phyloP scores from a whole-genome alignment of 805 yeast genomes.

The Nakazawaea ishiwadae region DNA sequence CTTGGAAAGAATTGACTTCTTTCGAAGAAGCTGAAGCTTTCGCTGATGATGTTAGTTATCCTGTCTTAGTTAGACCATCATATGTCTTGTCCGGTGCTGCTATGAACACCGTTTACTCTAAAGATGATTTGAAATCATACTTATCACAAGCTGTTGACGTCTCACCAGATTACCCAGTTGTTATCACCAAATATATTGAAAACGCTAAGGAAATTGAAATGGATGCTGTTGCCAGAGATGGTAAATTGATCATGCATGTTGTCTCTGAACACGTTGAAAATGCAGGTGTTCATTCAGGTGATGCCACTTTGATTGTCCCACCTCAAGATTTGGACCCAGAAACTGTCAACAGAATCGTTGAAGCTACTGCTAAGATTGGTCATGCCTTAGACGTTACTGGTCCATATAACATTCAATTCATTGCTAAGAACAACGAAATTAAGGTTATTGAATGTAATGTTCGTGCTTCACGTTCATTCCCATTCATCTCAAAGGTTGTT shows the following conservation, averaged over 20 bases:
- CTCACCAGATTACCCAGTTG: conserved; percentile 97
- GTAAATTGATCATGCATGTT: conserved; percentile 93
- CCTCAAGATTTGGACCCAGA: conserved; percentile 93
- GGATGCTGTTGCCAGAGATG: conserved; percentile 97
- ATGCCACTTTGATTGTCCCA: conserved; percentile 95
- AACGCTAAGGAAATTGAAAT: conserved; percentile 97
- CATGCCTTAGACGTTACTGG: conserved; percentile 94
- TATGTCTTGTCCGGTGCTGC: conserved; percentile 98
- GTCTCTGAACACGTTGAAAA: conserved; percentile 98
- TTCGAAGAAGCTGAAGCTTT: conserved; percentile 88
- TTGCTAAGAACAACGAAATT: conserved; percentile 91
- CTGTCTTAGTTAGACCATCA: conserved; percentile 96
- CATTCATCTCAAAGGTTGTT: conserved; percentile 95
- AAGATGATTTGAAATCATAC: conserved; percentile 82
- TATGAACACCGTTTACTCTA: conserved; percentile 92
- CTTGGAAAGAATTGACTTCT: conserved; percentile 97
- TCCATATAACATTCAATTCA: conserved; percentile 95
- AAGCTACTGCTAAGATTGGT: conserved; percentile 94
- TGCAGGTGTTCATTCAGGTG: conserved; percentile 99
- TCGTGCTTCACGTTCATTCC: conserved; percentile 99
- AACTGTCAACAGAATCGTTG: conserved; percentile 86
- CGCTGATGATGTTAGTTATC: conserved; percentile 87
- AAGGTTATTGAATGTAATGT: conserved; percentile 98
- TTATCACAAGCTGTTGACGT: conserved; percentile 94
- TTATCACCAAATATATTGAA: conserved; percentile 93